Evolutionary conservation across 495 filamentous ascomycete genomes (phyloP).

Genomic region (Neurospora sp.): DNA sequence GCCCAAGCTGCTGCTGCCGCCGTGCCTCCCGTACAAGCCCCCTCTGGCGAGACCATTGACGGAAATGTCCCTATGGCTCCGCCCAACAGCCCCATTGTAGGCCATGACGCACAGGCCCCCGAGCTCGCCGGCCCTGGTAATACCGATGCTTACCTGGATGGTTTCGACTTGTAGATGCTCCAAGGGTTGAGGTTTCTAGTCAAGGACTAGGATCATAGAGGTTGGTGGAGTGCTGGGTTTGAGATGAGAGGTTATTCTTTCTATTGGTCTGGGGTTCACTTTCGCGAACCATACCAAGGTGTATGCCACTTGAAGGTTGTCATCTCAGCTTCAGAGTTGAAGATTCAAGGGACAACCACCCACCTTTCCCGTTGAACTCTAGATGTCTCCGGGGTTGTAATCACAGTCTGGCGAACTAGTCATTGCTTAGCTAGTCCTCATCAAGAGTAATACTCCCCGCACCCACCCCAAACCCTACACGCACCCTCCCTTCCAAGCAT

Average conservation of each 20-base stretch:
- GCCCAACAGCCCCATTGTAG: background rate
- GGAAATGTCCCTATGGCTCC: background rate
- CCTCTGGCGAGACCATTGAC: background rate
- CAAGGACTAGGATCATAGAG: background rate
- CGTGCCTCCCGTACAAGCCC: too few species aligned
- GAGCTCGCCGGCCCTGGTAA: background rate
- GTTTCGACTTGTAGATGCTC: too few species aligned
- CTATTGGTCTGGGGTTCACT: background rate
- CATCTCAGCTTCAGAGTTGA: background rate
- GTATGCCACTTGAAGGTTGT: background rate
- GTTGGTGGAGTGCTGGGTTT: background rate
- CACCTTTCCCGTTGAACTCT: too few species aligned
- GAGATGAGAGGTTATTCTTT: background rate
- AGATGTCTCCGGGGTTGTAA: too few species aligned
- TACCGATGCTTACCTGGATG: background rate
- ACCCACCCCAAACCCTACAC: too few species aligned
- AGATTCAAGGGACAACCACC: background rate
- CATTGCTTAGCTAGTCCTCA: background rate
- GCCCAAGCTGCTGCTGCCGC: too few species aligned
- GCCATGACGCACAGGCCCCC: too few species aligned
- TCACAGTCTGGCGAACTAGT: background rate
- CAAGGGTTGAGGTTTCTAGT: background rate
- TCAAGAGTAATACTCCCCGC: too few species aligned
- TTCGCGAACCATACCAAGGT: background rate
- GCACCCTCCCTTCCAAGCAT: too few species aligned